Percentiles rank a stretch among this genome's conserved stretches.
These are phyloP conservation scores for Middelhovenomyces tepae DNA, from an alignment of 805 yeast species.

Conservation along the genomic window DNA sequence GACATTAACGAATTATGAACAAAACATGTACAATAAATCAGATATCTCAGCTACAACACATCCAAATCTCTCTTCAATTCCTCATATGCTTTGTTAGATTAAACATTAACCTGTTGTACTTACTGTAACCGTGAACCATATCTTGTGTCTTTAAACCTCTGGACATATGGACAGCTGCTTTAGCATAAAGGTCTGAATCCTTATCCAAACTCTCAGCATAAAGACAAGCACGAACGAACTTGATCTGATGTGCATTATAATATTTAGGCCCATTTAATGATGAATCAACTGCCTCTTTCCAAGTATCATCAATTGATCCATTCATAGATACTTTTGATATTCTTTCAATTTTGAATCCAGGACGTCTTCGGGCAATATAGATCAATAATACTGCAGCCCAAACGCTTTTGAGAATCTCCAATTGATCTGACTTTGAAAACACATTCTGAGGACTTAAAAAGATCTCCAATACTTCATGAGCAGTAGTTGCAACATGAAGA, in stretches of 20 bases:
- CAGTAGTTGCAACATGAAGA: constrained; percentile 23
- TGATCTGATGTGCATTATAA: constrained; percentile 16
- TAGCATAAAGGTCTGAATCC: constrained; percentile 6
- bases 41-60: no score
- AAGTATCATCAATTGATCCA: constrained; percentile 8
- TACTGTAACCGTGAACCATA: no score
- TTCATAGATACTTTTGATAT: constrained; percentile 6
- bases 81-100: no score
- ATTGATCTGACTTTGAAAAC: constrained; percentile 11
- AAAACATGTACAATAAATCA: no score
- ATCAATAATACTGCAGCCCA: constrained; percentile 14
- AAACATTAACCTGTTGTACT: no score
- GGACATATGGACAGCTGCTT: constrained; percentile 4
- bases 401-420: constrained; percentile 8
- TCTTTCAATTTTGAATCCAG: constrained; percentile 11
- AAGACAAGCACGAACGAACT: constrained; percentile 18
- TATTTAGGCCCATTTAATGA: constrained; percentile 13
- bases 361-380: constrained; percentile 16
- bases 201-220: constrained; percentile 12
- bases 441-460: constrained; percentile 9
- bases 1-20: no score
- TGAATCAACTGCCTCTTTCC: constrained; percentile 14
- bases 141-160: no score
- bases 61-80: no score
- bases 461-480: constrained; percentile 21